Evolutionary conservation across 2,329 filamentous ascomycete genomes (phyloP), one percentile per base, ranked within the genome.

Genomic region (Calonectria multiphialidica): DNA sequence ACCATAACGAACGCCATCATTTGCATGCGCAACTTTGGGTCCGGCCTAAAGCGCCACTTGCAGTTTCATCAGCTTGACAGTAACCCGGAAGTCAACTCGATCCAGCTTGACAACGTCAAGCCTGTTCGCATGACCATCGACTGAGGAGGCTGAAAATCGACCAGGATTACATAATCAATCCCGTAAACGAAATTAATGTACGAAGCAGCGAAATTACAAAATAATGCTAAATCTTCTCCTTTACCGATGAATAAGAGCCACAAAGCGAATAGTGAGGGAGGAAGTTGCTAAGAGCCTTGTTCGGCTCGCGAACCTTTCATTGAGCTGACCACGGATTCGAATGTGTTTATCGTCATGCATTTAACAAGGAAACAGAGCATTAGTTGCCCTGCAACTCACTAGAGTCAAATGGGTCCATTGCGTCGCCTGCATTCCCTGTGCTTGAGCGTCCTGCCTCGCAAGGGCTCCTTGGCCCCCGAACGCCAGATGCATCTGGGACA

Each of bases 1-100:
- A 99, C 97, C 72, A 98, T 99, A 78, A 85, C 90, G 82, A 96
- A 98, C 78, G 96, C 95, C 45, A 91, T 93, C 80, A 88, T 96
- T 79, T 98, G 96, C 88, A 95, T 95, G 84, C 87, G 90, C 83
- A 98, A 98, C 86, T 99, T 98, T 85, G 91, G 93, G 83, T 93
- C 93, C 76, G 97, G 97, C 12, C 88, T 99, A 72, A 98, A 97
- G 87, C 92, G 92, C 10, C 96, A 98, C 82, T 90, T 99, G 71
- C 89, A 92, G 78, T 55, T 40, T 40, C 82, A 81, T 62, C 82
- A 83, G 57, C 83, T 86, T 53, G 85, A 88, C 63, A 89, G 91
- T 81, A 90, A 90, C 83, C 86, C 87, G 30, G 89, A 90, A 70
- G 82, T 84, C 42, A 88, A 89, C 81, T 90, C 89, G 53, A 90